Evolutionary conservation across 192 early-diverging fungal species (phyloP).

Genomic region (Backusella liffmaniae): DNA sequence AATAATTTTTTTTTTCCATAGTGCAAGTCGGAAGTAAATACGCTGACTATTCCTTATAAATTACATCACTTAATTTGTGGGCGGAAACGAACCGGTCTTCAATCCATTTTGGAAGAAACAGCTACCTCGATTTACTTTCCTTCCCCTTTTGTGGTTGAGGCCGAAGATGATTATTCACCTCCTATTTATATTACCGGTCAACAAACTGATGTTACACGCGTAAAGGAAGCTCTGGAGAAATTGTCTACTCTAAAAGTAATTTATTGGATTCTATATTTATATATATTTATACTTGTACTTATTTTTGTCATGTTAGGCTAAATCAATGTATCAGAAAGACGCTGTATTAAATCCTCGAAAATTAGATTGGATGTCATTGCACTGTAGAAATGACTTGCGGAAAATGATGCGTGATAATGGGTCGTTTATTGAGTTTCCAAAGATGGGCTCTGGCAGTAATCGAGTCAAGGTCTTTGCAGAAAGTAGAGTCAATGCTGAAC

Average conservation of each 20-base stretch:
- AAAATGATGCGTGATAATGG: slow-evolving; percentile 81
- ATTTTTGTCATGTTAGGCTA: slow-evolving; percentile 39
- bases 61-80: slow-evolving; percentile 74
- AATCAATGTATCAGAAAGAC: slow-evolving; percentile 43
- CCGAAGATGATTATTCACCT: slow-evolving; percentile 38
- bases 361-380: slow-evolving; percentile 76
- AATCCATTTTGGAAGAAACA: slow-evolving; percentile 70
- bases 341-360: slow-evolving; percentile 59
- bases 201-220: slow-evolving; percentile 44
- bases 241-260: slow-evolving; percentile 41
- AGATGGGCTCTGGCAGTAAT: slow-evolving; percentile 52
- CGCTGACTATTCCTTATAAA: slow-evolving; percentile 43
- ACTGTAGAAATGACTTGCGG: slow-evolving; percentile 56
- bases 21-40: slow-evolving; percentile 44
- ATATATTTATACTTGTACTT: background rate
- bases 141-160: slow-evolving; percentile 46
- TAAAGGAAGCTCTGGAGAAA: slow-evolving; percentile 50
- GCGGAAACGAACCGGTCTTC: slow-evolving; percentile 58
- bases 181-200: slow-evolving; percentile 69
- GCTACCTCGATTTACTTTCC: slow-evolving; percentile 74
- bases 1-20: slow-evolving; percentile 22
- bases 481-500: slow-evolving; percentile 63
- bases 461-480: slow-evolving; percentile 63
- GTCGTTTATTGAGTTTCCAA: slow-evolving; percentile 55
- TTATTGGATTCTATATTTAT: background rate